Evolutionary conservation across 768 basidiomycete genomes (phyloP).

Genomic region (Tulasnella sp.): DNA sequence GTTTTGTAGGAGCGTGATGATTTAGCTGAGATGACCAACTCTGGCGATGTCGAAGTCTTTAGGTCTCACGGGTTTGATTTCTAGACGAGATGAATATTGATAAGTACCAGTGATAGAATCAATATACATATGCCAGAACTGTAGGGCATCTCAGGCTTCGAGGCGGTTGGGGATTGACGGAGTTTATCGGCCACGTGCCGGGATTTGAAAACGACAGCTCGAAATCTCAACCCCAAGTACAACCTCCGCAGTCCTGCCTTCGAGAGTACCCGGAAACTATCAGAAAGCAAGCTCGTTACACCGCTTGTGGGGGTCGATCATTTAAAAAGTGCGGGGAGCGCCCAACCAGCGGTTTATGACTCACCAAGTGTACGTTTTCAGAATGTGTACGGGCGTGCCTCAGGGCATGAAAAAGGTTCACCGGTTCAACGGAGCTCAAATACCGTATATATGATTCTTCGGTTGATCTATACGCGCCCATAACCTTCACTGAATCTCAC

Average conservation of each 20-base stretch:
- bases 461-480: too few species aligned
- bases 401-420: too few species aligned
- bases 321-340: too few species aligned
- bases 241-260: neutral
- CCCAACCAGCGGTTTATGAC: too few species aligned
- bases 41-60: conserved; percentile 59
- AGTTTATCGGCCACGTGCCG: neutral
- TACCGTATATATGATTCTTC: neutral
- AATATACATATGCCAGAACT: neutral
- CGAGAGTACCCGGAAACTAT: too few species aligned
- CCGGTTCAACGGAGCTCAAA: neutral
- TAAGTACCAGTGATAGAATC: neutral
- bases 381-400: too few species aligned
- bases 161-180: neutral
- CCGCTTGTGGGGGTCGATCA: too few species aligned
- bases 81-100: conserved; percentile 27
- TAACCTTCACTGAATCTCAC: neutral
- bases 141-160: neutral
- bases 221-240: neutral
- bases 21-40: conserved; percentile 63
- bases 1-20: conserved; percentile 58
- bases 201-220: neutral
- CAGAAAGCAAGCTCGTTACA: too few species aligned
- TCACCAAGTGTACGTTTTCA: too few species aligned
- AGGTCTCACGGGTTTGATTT: conserved; percentile 84